These are phyloP conservation scores for Eimeria zaria DNA, from an alignment of 169 alveolate genomes.

Conservation along the genomic window DNA sequence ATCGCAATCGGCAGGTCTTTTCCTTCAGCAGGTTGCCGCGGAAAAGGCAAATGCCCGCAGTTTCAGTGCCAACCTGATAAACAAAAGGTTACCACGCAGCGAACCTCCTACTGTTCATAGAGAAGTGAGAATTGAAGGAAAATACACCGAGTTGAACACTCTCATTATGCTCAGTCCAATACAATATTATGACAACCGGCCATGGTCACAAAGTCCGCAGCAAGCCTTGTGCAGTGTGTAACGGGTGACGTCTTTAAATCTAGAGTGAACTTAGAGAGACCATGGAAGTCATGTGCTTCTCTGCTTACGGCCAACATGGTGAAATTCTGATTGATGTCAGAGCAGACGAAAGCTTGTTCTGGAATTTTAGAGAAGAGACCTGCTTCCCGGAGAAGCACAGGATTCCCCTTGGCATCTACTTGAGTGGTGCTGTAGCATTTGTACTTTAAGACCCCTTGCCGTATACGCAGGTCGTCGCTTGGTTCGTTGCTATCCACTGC, in stretches of 20 bases:
- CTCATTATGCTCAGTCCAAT: not conserved
- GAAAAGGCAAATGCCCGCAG: constrained; percentile 82
- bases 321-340: constrained; percentile 59
- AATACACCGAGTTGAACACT: not conserved
- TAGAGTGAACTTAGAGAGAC: not conserved
- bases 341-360: constrained; percentile 74
- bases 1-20: constrained; percentile 80
- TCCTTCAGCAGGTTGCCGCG: constrained; percentile 78
- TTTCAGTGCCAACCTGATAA: constrained; percentile 71
- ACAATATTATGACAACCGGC: not conserved
- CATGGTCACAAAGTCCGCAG: not conserved
- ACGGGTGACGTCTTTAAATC: not conserved
- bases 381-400: constrained; percentile 79
- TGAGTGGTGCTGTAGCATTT: constrained; percentile 73
- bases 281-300: not conserved
- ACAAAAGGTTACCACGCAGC: not conserved
- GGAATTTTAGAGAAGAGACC: constrained; percentile 76
- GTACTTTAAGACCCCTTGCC: constrained; percentile 70
- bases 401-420: constrained; percentile 63
- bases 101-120: not conserved
- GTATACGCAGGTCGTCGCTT: constrained; percentile 1
- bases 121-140: not conserved
- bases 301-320: constrained; percentile 76
- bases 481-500: not conserved
- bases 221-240: not conserved